Percentiles rank a stretch among this genome's conserved stretches.
These are phyloP conservation scores for Lagerstroemia speciosa DNA, from an alignment of 345 rosid genomes.

Conservation along the genomic window DNA sequence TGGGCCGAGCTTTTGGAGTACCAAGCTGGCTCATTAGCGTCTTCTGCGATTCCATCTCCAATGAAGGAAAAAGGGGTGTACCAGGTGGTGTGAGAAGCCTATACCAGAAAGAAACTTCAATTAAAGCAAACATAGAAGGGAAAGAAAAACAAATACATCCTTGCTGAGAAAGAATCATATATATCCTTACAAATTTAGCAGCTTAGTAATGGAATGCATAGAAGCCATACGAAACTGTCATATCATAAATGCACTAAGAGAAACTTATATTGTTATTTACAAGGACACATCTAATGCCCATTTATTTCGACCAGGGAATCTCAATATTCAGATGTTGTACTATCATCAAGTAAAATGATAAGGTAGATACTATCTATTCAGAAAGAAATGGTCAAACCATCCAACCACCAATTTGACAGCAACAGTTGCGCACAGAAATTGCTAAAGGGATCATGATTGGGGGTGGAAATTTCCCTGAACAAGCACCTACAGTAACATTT, in stretches of 20 bases:
- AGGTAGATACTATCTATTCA: background rate
- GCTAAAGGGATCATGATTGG: background rate
- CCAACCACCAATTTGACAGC: constrained; percentile 5
- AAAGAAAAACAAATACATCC: background rate
- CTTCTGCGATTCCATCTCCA: constrained; percentile 89
- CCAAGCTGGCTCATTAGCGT: constrained; percentile 60
- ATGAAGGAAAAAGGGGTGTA: constrained; percentile 91
- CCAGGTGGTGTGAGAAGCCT: constrained; percentile 99
- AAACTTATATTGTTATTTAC: background rate
- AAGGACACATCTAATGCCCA: background rate
- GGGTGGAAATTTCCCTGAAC: background rate
- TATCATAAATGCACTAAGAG: background rate
- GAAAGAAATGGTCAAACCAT: constrained; percentile 8
- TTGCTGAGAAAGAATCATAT: background rate
- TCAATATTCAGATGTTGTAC: background rate
- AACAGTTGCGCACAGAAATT: background rate
- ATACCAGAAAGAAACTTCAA: background rate
- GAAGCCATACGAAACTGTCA: background rate
- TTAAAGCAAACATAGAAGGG: background rate
- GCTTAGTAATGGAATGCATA: background rate
- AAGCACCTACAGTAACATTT: background rate
- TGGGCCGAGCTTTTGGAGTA: constrained; percentile 51
- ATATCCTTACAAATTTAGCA: background rate
- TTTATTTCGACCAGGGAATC: background rate
- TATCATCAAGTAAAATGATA: background rate